These are phyloP conservation scores for Rhizopogon rudus DNA, from an alignment of 768 basidiomycete species.

Conservation along the genomic window DNA sequence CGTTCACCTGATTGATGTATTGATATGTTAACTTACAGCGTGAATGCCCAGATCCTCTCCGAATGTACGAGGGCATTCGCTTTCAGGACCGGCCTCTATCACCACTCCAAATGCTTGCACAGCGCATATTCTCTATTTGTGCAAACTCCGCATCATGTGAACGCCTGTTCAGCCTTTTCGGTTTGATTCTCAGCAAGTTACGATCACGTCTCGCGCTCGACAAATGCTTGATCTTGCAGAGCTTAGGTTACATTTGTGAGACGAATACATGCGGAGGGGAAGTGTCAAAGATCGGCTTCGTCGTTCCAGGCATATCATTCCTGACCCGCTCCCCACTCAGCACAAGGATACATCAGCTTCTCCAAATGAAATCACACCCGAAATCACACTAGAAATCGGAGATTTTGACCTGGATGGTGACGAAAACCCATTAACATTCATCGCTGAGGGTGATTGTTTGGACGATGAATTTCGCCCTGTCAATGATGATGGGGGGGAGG, in stretches of 20 bases:
- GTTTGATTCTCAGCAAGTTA: constrained; percentile 6
- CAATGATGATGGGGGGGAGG: too few relatives aligned
- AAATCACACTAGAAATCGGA: too few relatives aligned
- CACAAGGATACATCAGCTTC: not conserved
- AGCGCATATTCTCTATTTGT: constrained; percentile 13
- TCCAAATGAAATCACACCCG: not conserved
- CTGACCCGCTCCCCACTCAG: not conserved
- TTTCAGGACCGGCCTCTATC: not conserved
- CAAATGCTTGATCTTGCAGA: constrained; percentile 9
- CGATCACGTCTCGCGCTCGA: not conserved
- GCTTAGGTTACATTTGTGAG: constrained; percentile 22
- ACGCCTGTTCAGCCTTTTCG: constrained; percentile 15
- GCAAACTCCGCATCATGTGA: constrained; percentile 21
- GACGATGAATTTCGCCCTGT: too few relatives aligned
- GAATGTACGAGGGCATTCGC: not conserved
- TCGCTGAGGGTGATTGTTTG: not conserved
- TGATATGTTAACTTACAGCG: not conserved
- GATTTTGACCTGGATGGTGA: too few relatives aligned
- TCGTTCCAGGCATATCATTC: not conserved
- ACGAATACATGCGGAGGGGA: constrained; percentile 15
- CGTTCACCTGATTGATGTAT: too few relatives aligned
- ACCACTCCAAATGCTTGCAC: constrained; percentile 14
- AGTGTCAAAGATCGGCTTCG: constrained; percentile 5
- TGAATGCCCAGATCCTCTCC: not conserved
- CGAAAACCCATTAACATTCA: not conserved